A percentile compares a stretch with the other conserved stretches of the same genome.
Conservation (phyloP, 805 yeast genomes). For the Pichia nanzhaoensis region DNA sequence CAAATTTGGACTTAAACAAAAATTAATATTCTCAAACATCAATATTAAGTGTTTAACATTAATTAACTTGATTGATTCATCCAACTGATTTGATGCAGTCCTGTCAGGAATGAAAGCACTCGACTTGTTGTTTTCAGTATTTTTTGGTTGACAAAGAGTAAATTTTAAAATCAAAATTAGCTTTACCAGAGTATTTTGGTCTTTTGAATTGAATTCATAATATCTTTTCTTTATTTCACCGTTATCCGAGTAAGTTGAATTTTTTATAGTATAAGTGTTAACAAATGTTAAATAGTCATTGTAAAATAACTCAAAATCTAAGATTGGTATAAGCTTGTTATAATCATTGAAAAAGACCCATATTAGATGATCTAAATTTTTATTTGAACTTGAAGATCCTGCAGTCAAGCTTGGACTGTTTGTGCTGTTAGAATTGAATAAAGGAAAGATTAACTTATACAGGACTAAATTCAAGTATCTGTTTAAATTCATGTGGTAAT, state of each 20-base stretch:
- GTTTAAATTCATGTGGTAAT: slow-evolving; percentile 33
- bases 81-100: slow-evolving; percentile 25
- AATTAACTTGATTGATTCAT: slow-evolving; percentile 30
- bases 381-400: slow-evolving; percentile 18
- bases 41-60: slow-evolving; percentile 35
- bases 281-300: slow-evolving; percentile 45
- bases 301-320: slow-evolving; percentile 48
- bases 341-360: slow-evolving; percentile 44
- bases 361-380: slow-evolving; percentile 39
- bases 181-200: slow-evolving; percentile 38
- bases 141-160: slow-evolving; percentile 35
- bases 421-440: slow-evolving; percentile 15
- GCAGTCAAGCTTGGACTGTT: background rate
- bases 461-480: slow-evolving; percentile 29
- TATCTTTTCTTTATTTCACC: slow-evolving; percentile 35
- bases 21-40: slow-evolving; percentile 42
- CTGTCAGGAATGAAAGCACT: slow-evolving; percentile 23
- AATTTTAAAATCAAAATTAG: slow-evolving; percentile 48
- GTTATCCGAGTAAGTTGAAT: slow-evolving; percentile 34
- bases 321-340: slow-evolving; percentile 47
- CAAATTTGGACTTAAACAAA: slow-evolving; percentile 37
- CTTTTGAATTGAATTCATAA: slow-evolving; percentile 28
- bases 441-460: slow-evolving; percentile 30
- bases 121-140: slow-evolving; percentile 10
- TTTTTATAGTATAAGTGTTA: slow-evolving; percentile 30